Percentiles rank a stretch among this genome's conserved stretches.
Evolutionary conservation across 352 stramenopile species (phyloP).

Genomic region (Pythium guiyangense): DNA sequence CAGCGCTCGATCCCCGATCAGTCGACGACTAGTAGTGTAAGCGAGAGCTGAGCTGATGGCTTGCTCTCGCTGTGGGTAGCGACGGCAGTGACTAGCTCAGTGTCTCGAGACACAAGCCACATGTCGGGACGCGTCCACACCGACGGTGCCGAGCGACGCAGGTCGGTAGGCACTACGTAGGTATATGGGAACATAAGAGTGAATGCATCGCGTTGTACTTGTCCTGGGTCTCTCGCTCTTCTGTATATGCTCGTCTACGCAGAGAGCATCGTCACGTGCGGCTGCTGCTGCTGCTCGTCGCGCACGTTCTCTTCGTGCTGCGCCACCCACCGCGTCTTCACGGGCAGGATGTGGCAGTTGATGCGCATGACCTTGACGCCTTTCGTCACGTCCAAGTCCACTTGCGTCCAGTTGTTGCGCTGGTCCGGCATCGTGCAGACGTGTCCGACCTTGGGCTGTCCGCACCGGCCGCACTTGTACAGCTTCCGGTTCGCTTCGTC

Average conservation of each 20-base stretch:
- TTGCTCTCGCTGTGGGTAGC: too few species aligned
- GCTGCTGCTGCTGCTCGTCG: conserved; percentile 5
- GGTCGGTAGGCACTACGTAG: too few species aligned
- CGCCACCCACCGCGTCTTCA: conserved; percentile 60
- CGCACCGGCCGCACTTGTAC: conserved; percentile 86
- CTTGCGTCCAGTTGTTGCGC: conserved; percentile 84
- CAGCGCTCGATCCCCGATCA: too few species aligned
- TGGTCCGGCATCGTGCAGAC: conserved; percentile 84
- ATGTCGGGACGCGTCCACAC: too few species aligned
- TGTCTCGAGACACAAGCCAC: too few species aligned
- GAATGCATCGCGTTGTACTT: too few species aligned
- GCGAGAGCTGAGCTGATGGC: too few species aligned
- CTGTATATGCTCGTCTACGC: neutral
- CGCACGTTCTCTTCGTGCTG: conserved; percentile 58
- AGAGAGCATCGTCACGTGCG: neutral
- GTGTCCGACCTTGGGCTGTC: conserved; percentile 82
- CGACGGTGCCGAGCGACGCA: too few species aligned
- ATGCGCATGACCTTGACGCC: conserved; percentile 65
- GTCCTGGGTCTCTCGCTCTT: neutral
- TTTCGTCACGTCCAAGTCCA: conserved; percentile 73
- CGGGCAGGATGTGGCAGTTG: conserved; percentile 68
- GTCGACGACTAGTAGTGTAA: too few species aligned
- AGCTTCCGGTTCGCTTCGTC: conserved; percentile 63
- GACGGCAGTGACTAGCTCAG: too few species aligned
- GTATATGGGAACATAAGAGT: too few species aligned